Conservation (phyloP, 306 rosid species). For the Rosa chinensis region DNA sequence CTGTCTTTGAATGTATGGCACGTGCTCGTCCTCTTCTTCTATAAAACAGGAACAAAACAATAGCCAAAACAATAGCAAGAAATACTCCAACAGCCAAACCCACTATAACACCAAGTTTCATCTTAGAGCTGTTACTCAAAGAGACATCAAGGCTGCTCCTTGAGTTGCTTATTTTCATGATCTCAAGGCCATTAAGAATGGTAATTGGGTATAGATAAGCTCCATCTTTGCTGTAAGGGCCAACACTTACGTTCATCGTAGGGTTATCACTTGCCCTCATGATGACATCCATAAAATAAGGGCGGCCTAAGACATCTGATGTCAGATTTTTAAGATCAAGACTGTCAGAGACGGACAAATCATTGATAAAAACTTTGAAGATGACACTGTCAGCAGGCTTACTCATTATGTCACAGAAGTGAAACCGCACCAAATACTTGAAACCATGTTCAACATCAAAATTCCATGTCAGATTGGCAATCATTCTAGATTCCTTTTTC, state of each 20-base stretch:
- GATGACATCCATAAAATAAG: constrained; percentile 53
- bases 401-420: constrained; percentile 55
- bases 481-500: constrained; percentile 7
- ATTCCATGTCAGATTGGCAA: constrained; percentile 53
- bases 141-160: constrained; percentile 33
- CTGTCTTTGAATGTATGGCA: constrained; percentile 35
- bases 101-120: constrained; percentile 36
- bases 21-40: constrained; percentile 45
- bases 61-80: constrained; percentile 30
- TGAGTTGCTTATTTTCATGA: constrained; percentile 62
- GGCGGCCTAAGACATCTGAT: constrained; percentile 38
- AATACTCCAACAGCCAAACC: constrained; percentile 42
- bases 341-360: constrained; percentile 39
- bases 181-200: constrained; percentile 67
- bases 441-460: constrained; percentile 56
- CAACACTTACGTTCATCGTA: constrained; percentile 50
- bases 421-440: constrained; percentile 64
- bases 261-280: constrained; percentile 25
- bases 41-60: constrained; percentile 30
- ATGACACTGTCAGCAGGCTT: not conserved
- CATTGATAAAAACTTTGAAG: constrained; percentile 51
- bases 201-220: constrained; percentile 14
- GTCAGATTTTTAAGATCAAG: constrained; percentile 32
- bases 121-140: constrained; percentile 25
- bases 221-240: constrained; percentile 27